A percentile compares a stretch with the other conserved stretches of the same genome.
These are phyloP conservation scores for Graphium sp. DNA, from an alignment of 2,329 filamentous ascomycete genomes.

Conservation along the genomic window DNA sequence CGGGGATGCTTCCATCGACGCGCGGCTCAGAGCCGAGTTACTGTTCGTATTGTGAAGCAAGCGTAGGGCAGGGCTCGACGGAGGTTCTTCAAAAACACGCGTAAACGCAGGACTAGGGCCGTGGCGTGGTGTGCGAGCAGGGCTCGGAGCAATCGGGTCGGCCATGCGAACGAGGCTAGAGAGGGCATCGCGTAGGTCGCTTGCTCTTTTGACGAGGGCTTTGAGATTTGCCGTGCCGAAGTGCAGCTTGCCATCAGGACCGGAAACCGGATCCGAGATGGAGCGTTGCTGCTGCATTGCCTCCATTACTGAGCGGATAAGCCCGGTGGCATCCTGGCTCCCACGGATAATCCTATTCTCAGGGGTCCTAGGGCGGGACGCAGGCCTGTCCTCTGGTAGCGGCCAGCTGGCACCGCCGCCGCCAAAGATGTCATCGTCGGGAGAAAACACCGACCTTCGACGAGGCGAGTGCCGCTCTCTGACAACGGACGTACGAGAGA, in stretches of 20 bases:
- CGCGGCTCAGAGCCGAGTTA: constrained; percentile 29
- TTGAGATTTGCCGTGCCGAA: constrained; percentile 56
- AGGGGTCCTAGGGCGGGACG: constrained; percentile 24
- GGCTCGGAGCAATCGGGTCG: constrained; percentile 40
- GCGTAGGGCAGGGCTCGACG: constrained; percentile 34
- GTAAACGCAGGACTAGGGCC: constrained; percentile 53
- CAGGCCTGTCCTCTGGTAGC: constrained; percentile 18
- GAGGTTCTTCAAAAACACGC: constrained; percentile 46
- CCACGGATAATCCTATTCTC: constrained; percentile 16
- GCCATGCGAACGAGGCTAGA: constrained; percentile 42
- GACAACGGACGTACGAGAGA: constrained; percentile 32
- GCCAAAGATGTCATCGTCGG: constrained; percentile 51
- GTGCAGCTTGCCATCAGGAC: constrained; percentile 37
- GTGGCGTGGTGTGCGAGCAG: constrained; percentile 29
- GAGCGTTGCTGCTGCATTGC: constrained; percentile 43
- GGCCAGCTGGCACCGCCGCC: constrained; percentile 22
- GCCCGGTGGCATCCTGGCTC: constrained; percentile 23
- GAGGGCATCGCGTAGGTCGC: constrained; percentile 39
- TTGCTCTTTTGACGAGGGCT: constrained; percentile 45
- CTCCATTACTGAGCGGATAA: constrained; percentile 45
- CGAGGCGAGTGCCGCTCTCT: constrained; percentile 34
- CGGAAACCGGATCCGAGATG: constrained; percentile 18
- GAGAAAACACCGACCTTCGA: constrained; percentile 45
- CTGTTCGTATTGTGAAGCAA: constrained; percentile 34
- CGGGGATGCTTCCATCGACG: constrained; percentile 34